phyloP scores from a whole-genome alignment of 805 yeast species.

The Metschnikowia peoriensis region DNA sequence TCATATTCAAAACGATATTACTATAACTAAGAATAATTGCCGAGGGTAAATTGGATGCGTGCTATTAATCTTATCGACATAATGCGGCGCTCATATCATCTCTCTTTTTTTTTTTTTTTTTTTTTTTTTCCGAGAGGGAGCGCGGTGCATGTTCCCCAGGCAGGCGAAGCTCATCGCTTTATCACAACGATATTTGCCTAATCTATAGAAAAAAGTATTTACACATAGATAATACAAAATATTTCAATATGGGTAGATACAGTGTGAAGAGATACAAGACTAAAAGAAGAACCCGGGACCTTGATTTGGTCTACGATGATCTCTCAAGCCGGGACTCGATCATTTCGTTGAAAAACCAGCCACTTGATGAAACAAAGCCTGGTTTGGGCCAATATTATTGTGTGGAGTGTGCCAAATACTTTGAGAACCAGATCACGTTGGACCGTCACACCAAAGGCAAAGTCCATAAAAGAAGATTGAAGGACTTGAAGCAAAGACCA shows the following conservation, averaged over 20 bases:
- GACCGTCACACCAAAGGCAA: slow-evolving; percentile 72
- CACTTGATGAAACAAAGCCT: slow-evolving; percentile 83
- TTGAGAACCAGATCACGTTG: slow-evolving; percentile 72
- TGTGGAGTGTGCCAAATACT: slow-evolving; percentile 90
- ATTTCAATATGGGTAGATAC: slow-evolving; percentile 71
- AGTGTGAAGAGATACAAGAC: slow-evolving; percentile 86
- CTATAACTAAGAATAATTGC: no score
- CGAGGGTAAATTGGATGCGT: no score
- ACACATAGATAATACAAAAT: slow-evolving; percentile 4
- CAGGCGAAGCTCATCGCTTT: neutral
- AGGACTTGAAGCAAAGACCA: slow-evolving; percentile 71
- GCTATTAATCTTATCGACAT: no score
- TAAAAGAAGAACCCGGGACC: slow-evolving; percentile 79
- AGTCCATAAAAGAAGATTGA: slow-evolving; percentile 83
- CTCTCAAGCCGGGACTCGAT: slow-evolving; percentile 64
- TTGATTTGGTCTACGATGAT: slow-evolving; percentile 81
- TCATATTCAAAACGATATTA: neutral
- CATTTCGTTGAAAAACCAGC: slow-evolving; percentile 68
- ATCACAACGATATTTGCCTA: no score
- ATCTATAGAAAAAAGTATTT: no score
- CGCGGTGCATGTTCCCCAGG: neutral
- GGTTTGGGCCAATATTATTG: slow-evolving; percentile 96
- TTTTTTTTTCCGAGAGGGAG: neutral
- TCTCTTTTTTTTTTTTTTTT: slow-evolving; percentile 1
- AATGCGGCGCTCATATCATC: neutral